These are phyloP conservation scores for Claviceps paspali DNA, from an alignment of 2,329 filamentous ascomycete genomes.

Conservation along the genomic window DNA sequence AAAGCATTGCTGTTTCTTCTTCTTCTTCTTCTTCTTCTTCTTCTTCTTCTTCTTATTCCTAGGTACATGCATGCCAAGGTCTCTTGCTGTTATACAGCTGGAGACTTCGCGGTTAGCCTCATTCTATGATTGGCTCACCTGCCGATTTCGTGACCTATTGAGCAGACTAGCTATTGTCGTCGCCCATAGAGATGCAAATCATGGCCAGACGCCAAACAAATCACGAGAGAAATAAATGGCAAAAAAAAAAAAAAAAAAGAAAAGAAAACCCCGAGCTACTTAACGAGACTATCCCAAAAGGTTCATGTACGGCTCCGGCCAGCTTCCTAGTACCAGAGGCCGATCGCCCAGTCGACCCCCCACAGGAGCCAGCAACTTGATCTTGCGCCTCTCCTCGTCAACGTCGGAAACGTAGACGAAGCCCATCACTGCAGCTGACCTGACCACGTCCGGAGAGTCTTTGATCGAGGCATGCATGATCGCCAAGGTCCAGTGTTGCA, in stretches of 20 bases:
- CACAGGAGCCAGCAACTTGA: slow-evolving; percentile 72
- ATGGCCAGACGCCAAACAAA: not conserved
- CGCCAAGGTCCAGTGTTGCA: slow-evolving; percentile 72
- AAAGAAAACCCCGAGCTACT: too few relatives aligned
- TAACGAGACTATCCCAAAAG: slow-evolving; percentile 50
- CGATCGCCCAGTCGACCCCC: slow-evolving; percentile 65
- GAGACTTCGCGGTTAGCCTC: too few relatives aligned
- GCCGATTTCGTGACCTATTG: too few relatives aligned
- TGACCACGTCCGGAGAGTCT: slow-evolving; percentile 56
- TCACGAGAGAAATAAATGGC: not conserved
- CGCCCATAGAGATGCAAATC: not conserved
- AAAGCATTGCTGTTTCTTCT: too few relatives aligned
- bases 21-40: too few relatives aligned
- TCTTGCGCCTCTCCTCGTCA: slow-evolving; percentile 65
- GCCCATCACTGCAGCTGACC: slow-evolving; percentile 73
- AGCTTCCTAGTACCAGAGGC: slow-evolving; percentile 70
- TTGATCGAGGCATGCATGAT: slow-evolving; percentile 63
- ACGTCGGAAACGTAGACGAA: slow-evolving; percentile 90
- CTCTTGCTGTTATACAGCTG: too few relatives aligned
- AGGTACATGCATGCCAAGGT: too few relatives aligned
- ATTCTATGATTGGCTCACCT: too few relatives aligned
- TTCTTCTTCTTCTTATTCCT: too few relatives aligned
- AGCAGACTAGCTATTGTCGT: too few relatives aligned
- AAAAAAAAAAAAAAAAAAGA: not conserved
- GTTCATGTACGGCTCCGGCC: slow-evolving; percentile 74